A percentile compares a stretch with the other conserved stretches of the same genome.
phyloP scores from a whole-genome alignment of 2,329 filamentous ascomycete species.

The Ophioceras dolichostomum region DNA sequence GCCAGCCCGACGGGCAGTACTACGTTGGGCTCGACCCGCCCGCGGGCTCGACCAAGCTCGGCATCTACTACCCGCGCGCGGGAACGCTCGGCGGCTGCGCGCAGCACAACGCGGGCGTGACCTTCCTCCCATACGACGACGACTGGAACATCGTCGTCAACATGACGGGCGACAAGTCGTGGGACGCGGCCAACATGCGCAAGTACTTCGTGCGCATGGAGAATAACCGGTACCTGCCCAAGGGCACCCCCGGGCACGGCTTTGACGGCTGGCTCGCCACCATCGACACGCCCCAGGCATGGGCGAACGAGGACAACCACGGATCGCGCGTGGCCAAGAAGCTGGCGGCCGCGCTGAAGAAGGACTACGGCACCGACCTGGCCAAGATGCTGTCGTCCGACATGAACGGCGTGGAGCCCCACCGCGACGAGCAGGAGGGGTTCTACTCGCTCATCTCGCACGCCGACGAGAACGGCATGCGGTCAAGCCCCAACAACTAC shows the following conservation, averaged over 20 bases:
- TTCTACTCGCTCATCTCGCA: conserved; percentile 18
- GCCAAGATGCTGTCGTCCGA: conserved; percentile 14
- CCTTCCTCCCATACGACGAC: conserved; percentile 42
- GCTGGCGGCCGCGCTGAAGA: conserved; percentile 21
- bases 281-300: conserved; percentile 11
- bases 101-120: conserved; percentile 48
- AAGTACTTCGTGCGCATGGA: conserved; percentile 45
- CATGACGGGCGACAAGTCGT: conserved; percentile 47
- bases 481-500: conserved; percentile 31
- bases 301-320: conserved; percentile 20
- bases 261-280: conserved; percentile 38
- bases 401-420: conserved; percentile 12
- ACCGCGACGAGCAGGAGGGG: conserved; percentile 15
- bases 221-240: conserved; percentile 36
- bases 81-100: conserved; percentile 37
- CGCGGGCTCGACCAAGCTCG: conserved; percentile 24
- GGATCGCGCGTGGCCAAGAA: conserved; percentile 13
- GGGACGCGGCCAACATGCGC: conserved; percentile 47
- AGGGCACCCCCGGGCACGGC: conserved; percentile 34
- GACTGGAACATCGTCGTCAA: conserved; percentile 44
- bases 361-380: conserved; percentile 12
- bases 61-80: conserved; percentile 32
- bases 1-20: conserved; percentile 20
- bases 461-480: conserved; percentile 12
- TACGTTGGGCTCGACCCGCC: conserved; percentile 23